Base-by-base conservation (phyloP, 495 filamentous ascomycete species). In the Aspergillus leporis region DNA sequence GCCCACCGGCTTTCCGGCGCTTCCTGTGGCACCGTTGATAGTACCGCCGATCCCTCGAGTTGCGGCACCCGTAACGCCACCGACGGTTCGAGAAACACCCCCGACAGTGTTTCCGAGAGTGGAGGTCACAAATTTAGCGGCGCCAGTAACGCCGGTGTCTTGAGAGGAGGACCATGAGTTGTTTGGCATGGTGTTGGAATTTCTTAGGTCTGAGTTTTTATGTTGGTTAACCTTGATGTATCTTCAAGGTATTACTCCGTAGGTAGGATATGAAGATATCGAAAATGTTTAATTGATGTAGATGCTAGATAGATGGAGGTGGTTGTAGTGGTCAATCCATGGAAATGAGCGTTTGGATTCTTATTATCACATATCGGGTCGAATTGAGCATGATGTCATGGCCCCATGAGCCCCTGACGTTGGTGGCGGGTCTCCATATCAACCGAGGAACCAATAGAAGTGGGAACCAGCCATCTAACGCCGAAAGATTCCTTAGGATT, bases 31-130 rank as follows among this genome's bases (percentile, higher is more conserved):
- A 47, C 81, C 79, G 18, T 71, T 85, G 58, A 90, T 73, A 2
- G 84, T 87, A 72, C 87, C 77, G 6, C 86, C 87, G 3, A 90
- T 18, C 0, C 86, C 86, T 14, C 87, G 80, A 7, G 83, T 81
- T 1, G 84, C 85, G 4, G 87, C 87, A 41, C 88, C 88, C 1
- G 88, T 80, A 0, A 91, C 80, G 36, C 84, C 85, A 28, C 89
- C 89, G 7, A 85, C 83, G 1, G 88, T 91, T 57, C 86, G 85
- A 3, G 85, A 81, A 23, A 81, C 65, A 13, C 79, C 85, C 5
- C 86, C 86, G 14, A 90, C 81, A 1, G 85, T 84, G 67, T 84
- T 84, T 47, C 87, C 88, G 9, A 70, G 74, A 64, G 79, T 81
- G 4, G 77, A 80, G 14, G 78, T 81, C 41, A 78, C 76, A 61